Conservation (phyloP, 176 grass and related monocot species). For the Oryza rufipogon region DNA sequence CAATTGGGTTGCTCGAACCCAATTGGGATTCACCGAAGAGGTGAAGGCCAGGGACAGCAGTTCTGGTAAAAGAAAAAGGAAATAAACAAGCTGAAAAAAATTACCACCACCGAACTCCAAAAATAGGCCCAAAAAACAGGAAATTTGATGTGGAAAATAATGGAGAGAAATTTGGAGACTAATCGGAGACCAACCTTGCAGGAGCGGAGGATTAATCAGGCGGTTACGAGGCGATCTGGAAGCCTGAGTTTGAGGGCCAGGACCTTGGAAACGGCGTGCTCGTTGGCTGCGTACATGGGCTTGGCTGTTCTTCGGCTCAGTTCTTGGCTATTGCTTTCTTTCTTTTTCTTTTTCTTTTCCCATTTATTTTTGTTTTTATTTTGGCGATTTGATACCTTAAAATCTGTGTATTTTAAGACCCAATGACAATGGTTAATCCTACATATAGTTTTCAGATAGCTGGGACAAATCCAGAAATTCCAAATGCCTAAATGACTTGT, state of each 20-base stretch:
- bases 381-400: constrained; percentile 17
- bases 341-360: not conserved
- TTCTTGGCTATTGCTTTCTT: constrained; percentile 22
- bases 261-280: constrained; percentile 48
- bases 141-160: constrained; percentile 29
- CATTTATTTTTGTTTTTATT: not conserved
- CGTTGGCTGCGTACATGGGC: constrained; percentile 24
- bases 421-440: not conserved
- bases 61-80: constrained; percentile 47
- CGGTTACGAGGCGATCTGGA: constrained; percentile 51
- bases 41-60: constrained; percentile 52
- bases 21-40: constrained; percentile 55
- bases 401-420: constrained; percentile 23
- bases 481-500: not conserved
- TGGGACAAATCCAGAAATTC: constrained; percentile 18
- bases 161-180: constrained; percentile 44
- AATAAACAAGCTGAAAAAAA: constrained; percentile 24
- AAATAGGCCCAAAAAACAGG: constrained; percentile 48
- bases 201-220: constrained; percentile 43
- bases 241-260: constrained; percentile 8
- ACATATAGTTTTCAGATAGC: constrained; percentile 20
- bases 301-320: constrained; percentile 38
- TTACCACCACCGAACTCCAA: constrained; percentile 52
- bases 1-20: constrained; percentile 59
- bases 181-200: constrained; percentile 55